Percentiles rank a stretch among this genome's conserved stretches.
These are phyloP conservation scores for Racocetra persica DNA, from an alignment of 371 early-diverging fungal genomes.

Conservation along the genomic window DNA sequence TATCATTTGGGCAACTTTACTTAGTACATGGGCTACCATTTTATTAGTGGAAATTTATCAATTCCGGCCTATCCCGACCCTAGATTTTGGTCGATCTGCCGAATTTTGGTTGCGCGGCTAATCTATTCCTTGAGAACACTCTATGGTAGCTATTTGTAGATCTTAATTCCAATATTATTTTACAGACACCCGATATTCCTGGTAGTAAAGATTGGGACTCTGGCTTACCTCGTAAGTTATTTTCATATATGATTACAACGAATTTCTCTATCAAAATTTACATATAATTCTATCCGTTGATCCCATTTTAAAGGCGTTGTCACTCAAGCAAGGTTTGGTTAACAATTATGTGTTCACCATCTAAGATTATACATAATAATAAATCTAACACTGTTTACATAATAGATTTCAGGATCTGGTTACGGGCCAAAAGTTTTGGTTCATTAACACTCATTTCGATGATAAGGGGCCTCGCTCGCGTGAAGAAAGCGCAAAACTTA, in stretches of 20 bases:
- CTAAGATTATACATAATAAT: too few relatives aligned
- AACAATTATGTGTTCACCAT: too few relatives aligned
- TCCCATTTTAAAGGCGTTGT: slow-evolving; percentile 13
- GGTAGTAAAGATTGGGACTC: slow-evolving; percentile 37
- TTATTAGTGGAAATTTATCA: too few relatives aligned
- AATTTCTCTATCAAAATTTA: neutral
- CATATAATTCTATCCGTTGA: neutral
- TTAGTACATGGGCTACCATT: too few relatives aligned
- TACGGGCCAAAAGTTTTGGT: neutral
- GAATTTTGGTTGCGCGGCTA: too few relatives aligned
- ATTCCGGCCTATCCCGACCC: too few relatives aligned
- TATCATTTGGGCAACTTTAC: too few relatives aligned
- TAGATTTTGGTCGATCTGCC: too few relatives aligned
- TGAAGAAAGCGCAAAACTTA: slow-evolving; percentile 25
- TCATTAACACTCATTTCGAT: slow-evolving; percentile 38
- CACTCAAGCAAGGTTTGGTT: slow-evolving; percentile 31
- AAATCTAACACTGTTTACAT: neutral
- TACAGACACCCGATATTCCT: slow-evolving; percentile 26
- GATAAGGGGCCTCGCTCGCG: neutral
- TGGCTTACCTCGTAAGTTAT: slow-evolving; percentile 10
- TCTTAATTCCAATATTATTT: neutral
- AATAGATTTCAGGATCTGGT: slow-evolving; percentile 23
- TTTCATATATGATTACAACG: neutral
- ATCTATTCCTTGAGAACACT: too few relatives aligned
- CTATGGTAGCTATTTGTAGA: neutral